A percentile compares a stretch with the other conserved stretches of the same genome.
Conservation (phyloP, 345 rosid genomes). For the Populus alba region DNA sequence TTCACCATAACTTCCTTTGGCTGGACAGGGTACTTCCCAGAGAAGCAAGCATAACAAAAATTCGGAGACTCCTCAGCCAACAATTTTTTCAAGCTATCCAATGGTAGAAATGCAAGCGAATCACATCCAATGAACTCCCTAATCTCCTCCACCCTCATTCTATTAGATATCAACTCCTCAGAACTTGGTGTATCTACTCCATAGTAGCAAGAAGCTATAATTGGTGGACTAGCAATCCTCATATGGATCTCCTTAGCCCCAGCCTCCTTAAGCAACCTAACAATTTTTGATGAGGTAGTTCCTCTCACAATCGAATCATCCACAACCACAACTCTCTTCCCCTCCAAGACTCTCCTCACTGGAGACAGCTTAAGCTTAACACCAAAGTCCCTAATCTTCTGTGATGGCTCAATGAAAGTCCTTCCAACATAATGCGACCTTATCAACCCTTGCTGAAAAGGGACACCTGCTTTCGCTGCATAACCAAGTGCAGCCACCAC, state of each 20-base stretch:
- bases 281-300: constrained; percentile 86
- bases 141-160: constrained; percentile 79
- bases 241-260: constrained; percentile 96
- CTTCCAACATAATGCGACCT: constrained; percentile 96
- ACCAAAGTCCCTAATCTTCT: constrained; percentile 92
- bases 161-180: constrained; percentile 83
- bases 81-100: constrained; percentile 59
- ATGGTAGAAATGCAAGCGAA: constrained; percentile 74
- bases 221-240: constrained; percentile 97
- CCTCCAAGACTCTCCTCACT: constrained; percentile 74
- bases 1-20: constrained; percentile 75
- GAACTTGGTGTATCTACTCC: constrained; percentile 98
- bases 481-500: constrained; percentile 95
- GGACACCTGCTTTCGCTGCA: constrained; percentile 76
- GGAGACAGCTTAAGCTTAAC: constrained; percentile 95
- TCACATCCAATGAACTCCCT: constrained; percentile 70
- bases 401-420: constrained; percentile 90
- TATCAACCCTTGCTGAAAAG: constrained; percentile 83
- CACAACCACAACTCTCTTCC: constrained; percentile 89
- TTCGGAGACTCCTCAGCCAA: constrained; percentile 48
- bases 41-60: constrained; percentile 93
- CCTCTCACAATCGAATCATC: constrained; percentile 96
- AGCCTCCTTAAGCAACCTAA: constrained; percentile 74
- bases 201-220: constrained; percentile 75
- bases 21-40: constrained; percentile 80